Conservation (phyloP, 805 yeast species). For the Wickerhamomyces strasburgensis region DNA sequence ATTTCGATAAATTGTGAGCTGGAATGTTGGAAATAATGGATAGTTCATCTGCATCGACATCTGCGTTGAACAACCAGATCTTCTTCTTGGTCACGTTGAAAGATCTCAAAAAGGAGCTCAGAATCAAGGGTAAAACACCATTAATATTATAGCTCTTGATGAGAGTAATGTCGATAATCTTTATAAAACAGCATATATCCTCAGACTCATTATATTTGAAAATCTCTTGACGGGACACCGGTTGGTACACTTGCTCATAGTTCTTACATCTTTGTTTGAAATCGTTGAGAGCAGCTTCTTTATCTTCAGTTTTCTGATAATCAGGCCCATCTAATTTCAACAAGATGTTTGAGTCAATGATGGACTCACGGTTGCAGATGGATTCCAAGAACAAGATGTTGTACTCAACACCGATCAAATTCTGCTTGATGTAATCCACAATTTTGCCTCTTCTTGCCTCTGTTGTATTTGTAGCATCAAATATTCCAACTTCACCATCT, state of each 20-base stretch:
- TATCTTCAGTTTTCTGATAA: constrained; percentile 17
- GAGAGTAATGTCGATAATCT: constrained; percentile 57
- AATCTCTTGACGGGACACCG: constrained; percentile 36
- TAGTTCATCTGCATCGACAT: constrained; percentile 9
- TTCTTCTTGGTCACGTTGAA: constrained; percentile 19
- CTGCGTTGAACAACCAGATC: constrained; percentile 14
- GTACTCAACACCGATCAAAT: constrained; percentile 36
- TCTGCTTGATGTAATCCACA: constrained; percentile 31
- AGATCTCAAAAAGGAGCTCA: constrained; percentile 17
- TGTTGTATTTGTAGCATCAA: constrained; percentile 51
- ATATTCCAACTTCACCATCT: constrained; percentile 42
- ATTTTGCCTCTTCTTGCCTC: constrained; percentile 37
- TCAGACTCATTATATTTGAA: constrained; percentile 39
- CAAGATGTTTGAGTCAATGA: constrained; percentile 28
- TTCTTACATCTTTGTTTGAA: constrained; percentile 44
- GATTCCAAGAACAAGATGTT: constrained; percentile 39
- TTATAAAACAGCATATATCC: constrained; percentile 54
- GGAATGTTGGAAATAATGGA: constrained; percentile 2
- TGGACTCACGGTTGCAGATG: constrained; percentile 25
- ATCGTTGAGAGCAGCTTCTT: constrained; percentile 24
- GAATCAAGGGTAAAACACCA: constrained; percentile 24
- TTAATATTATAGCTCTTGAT: constrained; percentile 49
- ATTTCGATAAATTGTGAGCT: background rate
- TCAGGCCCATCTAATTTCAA: constrained; percentile 32
- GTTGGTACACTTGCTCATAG: constrained; percentile 48